These are phyloP conservation scores for Phytophthora agathidicida DNA, from an alignment of 352 stramenopile genomes.

Conservation along the genomic window DNA sequence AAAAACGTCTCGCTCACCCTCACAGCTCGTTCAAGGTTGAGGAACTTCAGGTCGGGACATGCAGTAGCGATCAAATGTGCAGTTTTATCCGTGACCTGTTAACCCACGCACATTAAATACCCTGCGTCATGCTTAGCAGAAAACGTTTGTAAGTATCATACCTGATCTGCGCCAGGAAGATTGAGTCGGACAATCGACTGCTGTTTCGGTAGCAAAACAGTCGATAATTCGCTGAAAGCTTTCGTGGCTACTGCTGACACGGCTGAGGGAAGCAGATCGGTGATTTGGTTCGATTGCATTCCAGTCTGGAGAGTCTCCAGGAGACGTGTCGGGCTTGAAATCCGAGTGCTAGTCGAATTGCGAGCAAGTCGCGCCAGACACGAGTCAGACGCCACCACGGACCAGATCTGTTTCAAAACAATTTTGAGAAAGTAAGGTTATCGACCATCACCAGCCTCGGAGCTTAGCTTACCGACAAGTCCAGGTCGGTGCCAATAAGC, in stretches of 20 bases:
- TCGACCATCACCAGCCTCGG: too few relatives aligned
- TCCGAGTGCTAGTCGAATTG: not conserved
- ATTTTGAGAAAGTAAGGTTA: not conserved
- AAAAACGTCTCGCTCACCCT: slow-evolving; percentile 32
- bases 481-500: slow-evolving; percentile 56
- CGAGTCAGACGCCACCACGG: slow-evolving; percentile 64
- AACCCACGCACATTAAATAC: not conserved
- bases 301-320: too few relatives aligned
- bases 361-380: slow-evolving; percentile 51
- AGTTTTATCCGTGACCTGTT: slow-evolving; percentile 62
- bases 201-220: not conserved
- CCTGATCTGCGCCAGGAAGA: slow-evolving; percentile 62
- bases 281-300: slow-evolving; percentile 46
- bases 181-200: slow-evolving; percentile 46
- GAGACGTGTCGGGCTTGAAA: slow-evolving; percentile 9
- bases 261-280: slow-evolving; percentile 39
- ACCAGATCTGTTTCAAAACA: slow-evolving; percentile 56
- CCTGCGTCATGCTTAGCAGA: slow-evolving; percentile 5
- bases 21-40: slow-evolving; percentile 48
- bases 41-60: slow-evolving; percentile 44
- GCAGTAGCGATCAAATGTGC: slow-evolving; percentile 35
- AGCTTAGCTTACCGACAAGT: slow-evolving; percentile 65
- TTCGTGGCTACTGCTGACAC: slow-evolving; percentile 3
- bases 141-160: slow-evolving; percentile 14
- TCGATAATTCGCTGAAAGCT: not conserved